Evolutionary conservation across 257 asterid genomes (phyloP), one percentile per base, ranked within the genome.

Genomic region (Solanum chiquidenum): DNA sequence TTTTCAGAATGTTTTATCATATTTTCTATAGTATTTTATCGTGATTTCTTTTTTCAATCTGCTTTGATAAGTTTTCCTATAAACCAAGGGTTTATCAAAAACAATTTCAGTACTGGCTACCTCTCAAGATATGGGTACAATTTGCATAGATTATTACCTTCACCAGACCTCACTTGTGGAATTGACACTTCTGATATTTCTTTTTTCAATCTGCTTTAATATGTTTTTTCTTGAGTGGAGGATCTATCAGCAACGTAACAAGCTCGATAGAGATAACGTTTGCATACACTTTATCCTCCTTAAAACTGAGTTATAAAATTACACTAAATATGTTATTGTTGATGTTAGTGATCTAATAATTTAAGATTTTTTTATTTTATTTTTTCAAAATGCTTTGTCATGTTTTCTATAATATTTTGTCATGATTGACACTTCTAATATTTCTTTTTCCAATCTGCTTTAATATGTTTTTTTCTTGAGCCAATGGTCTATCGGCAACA

Each of bases 271-370:
- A 52, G 9, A 52, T 16, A 16, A 52, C 0, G 9, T 52, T 16
- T 16, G 23, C 9, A 16, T 16, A 18, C 9, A 52, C 1, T 52
- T 52, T 16, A 16, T 16, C 23, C 60, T 52, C 60, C 3, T 16
- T 52, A 52, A 16, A 52, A 16, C 3, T 6, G 1, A 55, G n/a
- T 52, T 55, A 20, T 18, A 18, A 55, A 55, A 55, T 23, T 23
- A 9, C 14, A 62, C 3, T 23, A 9, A 23, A 62, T 62, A 23
- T 23, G 69, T 60, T 23, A 7, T 62, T 62, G 31, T 23, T 23
- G 12, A 7, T 60, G 13, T 10, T 23, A 23, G 69, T 6, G 23
- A 79, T 87, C 64, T 87, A 82, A 86, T 91, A 89, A 87, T 87
- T 89, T 91, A 49, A 5, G 5, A 49, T 44, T 18, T 6, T 16